Evolutionary conservation across 2,329 filamentous ascomycete species (phyloP), one percentile per base, ranked within the genome.

Genomic region (Gaeumannomyces tritici): DNA sequence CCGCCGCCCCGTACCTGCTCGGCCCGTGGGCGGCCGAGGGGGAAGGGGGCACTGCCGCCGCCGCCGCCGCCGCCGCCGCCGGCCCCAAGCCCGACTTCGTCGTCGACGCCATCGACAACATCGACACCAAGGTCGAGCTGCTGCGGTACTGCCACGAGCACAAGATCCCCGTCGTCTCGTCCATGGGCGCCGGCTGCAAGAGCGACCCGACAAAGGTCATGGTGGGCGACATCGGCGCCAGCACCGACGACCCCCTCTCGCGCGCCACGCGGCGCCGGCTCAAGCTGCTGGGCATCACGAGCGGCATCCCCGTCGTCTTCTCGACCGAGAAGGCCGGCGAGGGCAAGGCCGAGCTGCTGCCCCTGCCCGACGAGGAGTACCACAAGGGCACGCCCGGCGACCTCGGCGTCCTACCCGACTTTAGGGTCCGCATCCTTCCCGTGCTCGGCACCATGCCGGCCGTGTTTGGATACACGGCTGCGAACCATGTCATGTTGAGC

Each of bases 101-200:
- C n/a, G 85, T 99, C 47, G 95, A 99, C 75, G 96, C 93, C 27
- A 99, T 99, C 67, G 95, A 99, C 75, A 98, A 99, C 72, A 98
- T 99, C 65, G 91, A 96, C 61, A 96, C 91, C 62, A 99, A 99
- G 77, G 93, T 99, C 3, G 89, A 88, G 24, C 78, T 99, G 62
- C 80, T 99, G 55, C 87, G 91, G 69, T 96, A 96, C 76, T 99
- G 95, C 76, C 82, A 93, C 72, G 83, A 87, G 64, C 83, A 91
- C 71, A 80, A 82, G 1, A 79, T 98, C 29, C 88, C 86, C 0
- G 91, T 99, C 31, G 93, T 99, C 65, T 95, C 91, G 21, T 90
- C 91, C 35, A 98, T 98, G 93, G 95, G 95, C 0, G 95, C 95
- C 0, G 95, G 92, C 0, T 97, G 91, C 76, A 99, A 98, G 79